Conservation (phyloP, 106 monocot species). For the Acorus calamus region DNA sequence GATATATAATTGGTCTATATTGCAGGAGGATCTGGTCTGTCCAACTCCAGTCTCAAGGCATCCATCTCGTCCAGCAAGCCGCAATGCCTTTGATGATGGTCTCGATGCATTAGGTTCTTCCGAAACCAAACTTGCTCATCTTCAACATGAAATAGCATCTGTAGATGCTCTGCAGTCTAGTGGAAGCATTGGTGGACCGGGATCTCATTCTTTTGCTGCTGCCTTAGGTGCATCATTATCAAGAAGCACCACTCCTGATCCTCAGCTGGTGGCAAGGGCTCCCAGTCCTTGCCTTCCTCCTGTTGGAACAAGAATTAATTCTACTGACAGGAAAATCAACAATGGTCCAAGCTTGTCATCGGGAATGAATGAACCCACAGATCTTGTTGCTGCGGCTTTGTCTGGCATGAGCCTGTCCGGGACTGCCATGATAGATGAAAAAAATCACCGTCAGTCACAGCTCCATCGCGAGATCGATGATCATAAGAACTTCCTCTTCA, state of each 20-base stretch:
- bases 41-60: slow-evolving; percentile 30
- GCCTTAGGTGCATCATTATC: slow-evolving; percentile 55
- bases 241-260: slow-evolving; percentile 71
- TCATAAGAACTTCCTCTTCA: slow-evolving; percentile 34
- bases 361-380: slow-evolving; percentile 28
- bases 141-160: slow-evolving; percentile 23
- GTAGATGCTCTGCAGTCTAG: slow-evolving; percentile 16
- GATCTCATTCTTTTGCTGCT: slow-evolving; percentile 66
- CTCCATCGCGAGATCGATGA: slow-evolving; percentile 42
- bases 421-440: slow-evolving; percentile 17
- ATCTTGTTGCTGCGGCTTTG: slow-evolving; percentile 44
- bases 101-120: slow-evolving; percentile 17
- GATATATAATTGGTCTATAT: background rate
- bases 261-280: slow-evolving; percentile 53
- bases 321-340: slow-evolving; percentile 38
- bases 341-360: slow-evolving; percentile 21
- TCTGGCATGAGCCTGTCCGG: slow-evolving; percentile 55
- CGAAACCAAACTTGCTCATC: slow-evolving; percentile 8
- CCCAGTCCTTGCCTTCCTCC: slow-evolving; percentile 84
- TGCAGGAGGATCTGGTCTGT: slow-evolving; percentile 51
- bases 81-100: slow-evolving; percentile 27
- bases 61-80: slow-evolving; percentile 41
- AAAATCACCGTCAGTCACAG: slow-evolving; percentile 20
- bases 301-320: slow-evolving; percentile 47
- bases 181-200: slow-evolving; percentile 19